Evolutionary conservation across 2,329 filamentous ascomycete genomes (phyloP).

Genomic region (Microsporum canis): DNA sequence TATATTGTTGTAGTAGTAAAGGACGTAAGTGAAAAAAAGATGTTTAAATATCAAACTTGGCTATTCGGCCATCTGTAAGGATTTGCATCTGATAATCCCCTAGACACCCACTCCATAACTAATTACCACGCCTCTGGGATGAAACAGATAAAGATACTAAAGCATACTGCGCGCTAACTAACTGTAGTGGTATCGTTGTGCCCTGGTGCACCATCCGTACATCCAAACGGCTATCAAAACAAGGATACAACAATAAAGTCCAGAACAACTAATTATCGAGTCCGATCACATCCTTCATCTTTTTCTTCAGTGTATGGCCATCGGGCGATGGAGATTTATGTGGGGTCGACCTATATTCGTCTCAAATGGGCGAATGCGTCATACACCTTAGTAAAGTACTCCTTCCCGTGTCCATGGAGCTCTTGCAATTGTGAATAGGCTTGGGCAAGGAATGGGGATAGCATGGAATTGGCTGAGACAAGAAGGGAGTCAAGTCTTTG

Average conservation of each 20-base stretch:
- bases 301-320: background rate
- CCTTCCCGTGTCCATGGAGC: background rate
- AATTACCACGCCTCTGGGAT: background rate
- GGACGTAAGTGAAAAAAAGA: background rate
- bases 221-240: background rate
- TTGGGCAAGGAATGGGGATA: background rate
- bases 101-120: background rate
- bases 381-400: background rate
- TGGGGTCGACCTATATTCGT: constrained; percentile 1
- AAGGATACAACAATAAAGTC: background rate
- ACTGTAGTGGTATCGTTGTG: background rate
- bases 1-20: background rate
- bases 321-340: background rate
- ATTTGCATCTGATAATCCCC: background rate
- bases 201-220: background rate
- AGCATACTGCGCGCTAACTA: background rate
- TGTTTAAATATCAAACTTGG: background rate
- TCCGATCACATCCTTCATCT: background rate
- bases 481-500: background rate
- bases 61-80: background rate
- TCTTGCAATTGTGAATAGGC: background rate
- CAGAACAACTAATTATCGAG: background rate
- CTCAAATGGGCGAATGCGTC: background rate
- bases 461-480: background rate
- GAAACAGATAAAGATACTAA: background rate